Percentiles rank a stretch among this genome's conserved stretches.
Evolutionary conservation across 192 early-diverging fungal genomes (phyloP).

Genomic region (Coemansia sp.): DNA sequence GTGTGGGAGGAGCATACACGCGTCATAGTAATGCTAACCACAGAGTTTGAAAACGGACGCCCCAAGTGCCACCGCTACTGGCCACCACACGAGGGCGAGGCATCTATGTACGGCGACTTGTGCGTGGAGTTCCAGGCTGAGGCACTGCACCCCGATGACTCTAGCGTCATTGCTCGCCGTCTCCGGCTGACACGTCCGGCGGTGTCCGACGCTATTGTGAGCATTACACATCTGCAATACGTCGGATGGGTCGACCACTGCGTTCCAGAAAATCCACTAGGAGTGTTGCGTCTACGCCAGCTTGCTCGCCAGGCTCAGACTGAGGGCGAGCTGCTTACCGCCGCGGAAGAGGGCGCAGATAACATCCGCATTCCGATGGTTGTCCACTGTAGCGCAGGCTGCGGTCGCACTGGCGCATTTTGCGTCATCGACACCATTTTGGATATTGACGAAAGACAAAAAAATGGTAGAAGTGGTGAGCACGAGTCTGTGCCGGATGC

Average conservation of each 20-base stretch:
- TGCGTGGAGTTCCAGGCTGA: slow-evolving; percentile 58
- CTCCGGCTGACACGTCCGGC: slow-evolving; percentile 43
- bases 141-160: slow-evolving; percentile 48
- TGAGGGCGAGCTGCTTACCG: slow-evolving; percentile 13
- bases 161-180: slow-evolving; percentile 62
- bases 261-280: slow-evolving; percentile 58
- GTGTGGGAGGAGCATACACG: slow-evolving; percentile 70
- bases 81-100: slow-evolving; percentile 58
- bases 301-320: slow-evolving; percentile 49
- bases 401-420: slow-evolving; percentile 84
- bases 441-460: slow-evolving; percentile 13
- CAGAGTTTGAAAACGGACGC: slow-evolving; percentile 69
- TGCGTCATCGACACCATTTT: slow-evolving; percentile 64
- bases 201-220: slow-evolving; percentile 21
- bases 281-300: slow-evolving; percentile 62
- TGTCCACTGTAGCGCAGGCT: slow-evolving; percentile 86
- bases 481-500: background rate
- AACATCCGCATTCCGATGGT: slow-evolving; percentile 57
- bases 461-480: background rate
- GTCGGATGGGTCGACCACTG: slow-evolving; percentile 83
- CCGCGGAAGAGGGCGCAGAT: background rate
- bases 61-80: slow-evolving; percentile 87
- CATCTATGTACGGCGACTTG: slow-evolving; percentile 57
- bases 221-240: slow-evolving; percentile 74
- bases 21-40: slow-evolving; percentile 88